Evolutionary conservation across 192 early-diverging fungal species (phyloP), one percentile per base, ranked within the genome.

Genomic region (Rhizophagus sp.): DNA sequence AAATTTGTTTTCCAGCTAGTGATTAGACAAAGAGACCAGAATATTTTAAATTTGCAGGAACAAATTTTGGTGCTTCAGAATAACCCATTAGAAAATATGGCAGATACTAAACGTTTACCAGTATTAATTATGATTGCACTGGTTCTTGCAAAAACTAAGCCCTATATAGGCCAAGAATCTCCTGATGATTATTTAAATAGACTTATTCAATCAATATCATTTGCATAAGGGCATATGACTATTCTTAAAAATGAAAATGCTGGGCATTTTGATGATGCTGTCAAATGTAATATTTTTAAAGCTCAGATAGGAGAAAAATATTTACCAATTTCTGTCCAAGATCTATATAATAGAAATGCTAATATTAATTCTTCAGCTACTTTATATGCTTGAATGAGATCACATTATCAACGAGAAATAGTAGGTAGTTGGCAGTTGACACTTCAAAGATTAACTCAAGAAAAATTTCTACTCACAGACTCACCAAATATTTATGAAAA

Each of bases 141-240:
- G 5, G 1, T 2, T 76, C 74, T 76, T 76, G 52, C n/a, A n/a
- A n/a, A n/a, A n/a, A n/a, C n/a, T n/a, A n/a, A n/a, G n/a, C n/a
- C n/a, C n/a, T n/a, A n/a, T 76, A 36, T 63, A 36, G 52, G 61
- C 0, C 74, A 76, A 39, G 74, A 76, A 62, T 61, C 74, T 63
- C 74, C 62, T 34, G 44, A 76, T 39, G 74, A 76, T 62, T 76
- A 76, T 76, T 76, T 57, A 39, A 63, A 76, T 76, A 76, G 36
- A 2, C 62, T 76, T 15, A 2, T 63, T 24, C 74, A 4, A 76
- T 76, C 24, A 8, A 7, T 19, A 34, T 33, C 63, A 41, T 61
- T 34, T 3, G 63, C 39, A 63, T 61, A 63, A 76, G 62, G 61
- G 2, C 33, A 34, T 34, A 76, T 76, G 27, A 27, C 74, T 62